Conservation (phyloP, 805 yeast species). For the Candida sonorensis region DNA sequence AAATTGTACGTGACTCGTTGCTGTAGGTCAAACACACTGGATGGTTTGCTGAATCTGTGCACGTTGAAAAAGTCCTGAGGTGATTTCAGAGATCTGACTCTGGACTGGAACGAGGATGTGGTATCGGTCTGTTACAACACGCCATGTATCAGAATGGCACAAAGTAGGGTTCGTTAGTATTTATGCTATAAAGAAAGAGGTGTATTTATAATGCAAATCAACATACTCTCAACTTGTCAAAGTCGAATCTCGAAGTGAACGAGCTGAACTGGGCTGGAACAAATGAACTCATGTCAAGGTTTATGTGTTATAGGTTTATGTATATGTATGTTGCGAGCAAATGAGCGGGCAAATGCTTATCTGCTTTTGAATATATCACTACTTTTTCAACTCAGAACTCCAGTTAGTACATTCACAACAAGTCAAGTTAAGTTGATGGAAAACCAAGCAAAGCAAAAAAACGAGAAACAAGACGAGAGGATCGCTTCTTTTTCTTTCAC, state of each 20-base stretch:
- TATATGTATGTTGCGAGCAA: too few relatives aligned
- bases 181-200: too few relatives aligned
- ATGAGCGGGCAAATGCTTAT: too few relatives aligned
- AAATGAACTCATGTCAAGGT: slow-evolving; percentile 27
- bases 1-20: slow-evolving; percentile 78
- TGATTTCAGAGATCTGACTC: slow-evolving; percentile 65
- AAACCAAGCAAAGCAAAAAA: too few relatives aligned
- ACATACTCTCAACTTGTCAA: slow-evolving; percentile 26
- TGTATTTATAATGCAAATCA: too few relatives aligned
- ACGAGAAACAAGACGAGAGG: too few relatives aligned
- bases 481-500: background rate
- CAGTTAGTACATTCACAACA: too few relatives aligned
- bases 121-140: slow-evolving; percentile 22
- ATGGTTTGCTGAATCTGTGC: slow-evolving; percentile 79
- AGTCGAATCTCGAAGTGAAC: slow-evolving; percentile 26
- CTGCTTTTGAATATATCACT: background rate
- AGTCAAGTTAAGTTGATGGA: too few relatives aligned
- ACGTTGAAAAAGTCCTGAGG: slow-evolving; percentile 89
- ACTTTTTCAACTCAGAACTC: too few relatives aligned
- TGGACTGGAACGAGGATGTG: slow-evolving; percentile 44
- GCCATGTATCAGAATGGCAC: background rate
- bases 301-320: too few relatives aligned
- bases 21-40: slow-evolving; percentile 75
- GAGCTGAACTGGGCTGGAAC: slow-evolving; percentile 31
- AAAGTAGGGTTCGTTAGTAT: too few relatives aligned